Conservation (phyloP, 805 yeast species). For the Saccharomycopsis schoenii region DNA sequence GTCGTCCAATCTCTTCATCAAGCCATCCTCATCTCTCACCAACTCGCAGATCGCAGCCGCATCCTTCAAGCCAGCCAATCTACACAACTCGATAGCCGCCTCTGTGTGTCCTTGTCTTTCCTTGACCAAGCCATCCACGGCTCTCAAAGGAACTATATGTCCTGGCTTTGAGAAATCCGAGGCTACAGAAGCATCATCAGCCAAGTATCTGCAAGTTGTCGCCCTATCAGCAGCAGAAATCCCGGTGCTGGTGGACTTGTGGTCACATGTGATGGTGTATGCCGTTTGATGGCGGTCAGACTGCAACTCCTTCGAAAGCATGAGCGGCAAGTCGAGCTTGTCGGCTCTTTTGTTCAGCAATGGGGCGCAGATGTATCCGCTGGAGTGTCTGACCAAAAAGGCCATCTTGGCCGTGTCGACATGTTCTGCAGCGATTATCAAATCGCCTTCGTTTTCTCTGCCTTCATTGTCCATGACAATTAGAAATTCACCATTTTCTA, state of each 20-base stretch:
- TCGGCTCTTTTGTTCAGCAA: conserved; percentile 72
- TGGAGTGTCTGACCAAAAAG: conserved; percentile 73
- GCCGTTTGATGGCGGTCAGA: conserved; percentile 94
- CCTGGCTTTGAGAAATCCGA: conserved; percentile 84
- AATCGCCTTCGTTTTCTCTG: conserved; percentile 96
- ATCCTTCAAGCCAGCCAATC: conserved; percentile 65
- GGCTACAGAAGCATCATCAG: conserved; percentile 46
- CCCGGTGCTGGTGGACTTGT: conserved; percentile 89
- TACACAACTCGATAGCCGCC: conserved; percentile 85
- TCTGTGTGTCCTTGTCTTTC: conserved; percentile 93
- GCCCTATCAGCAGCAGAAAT: conserved; percentile 93
- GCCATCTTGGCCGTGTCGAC: conserved; percentile 86
- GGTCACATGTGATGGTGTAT: conserved; percentile 87
- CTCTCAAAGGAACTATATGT: conserved; percentile 86
- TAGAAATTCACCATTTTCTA: conserved; percentile 66
- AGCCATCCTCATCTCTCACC: conserved; percentile 86
- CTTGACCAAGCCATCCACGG: conserved; percentile 73
- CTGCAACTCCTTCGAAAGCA: conserved; percentile 39
- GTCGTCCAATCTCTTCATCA: conserved; percentile 89
- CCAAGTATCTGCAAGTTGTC: conserved; percentile 63
- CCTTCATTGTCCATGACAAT: conserved; percentile 96
- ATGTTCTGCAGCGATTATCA: conserved; percentile 83
- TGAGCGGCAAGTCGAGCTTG: conserved; percentile 63
- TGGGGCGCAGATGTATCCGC: conserved; percentile 94
- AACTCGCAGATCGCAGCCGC: conserved; percentile 92